These are phyloP conservation scores for Plasmodium vivax DNA, from an alignment of 169 alveolate species.

Conservation along the genomic window DNA sequence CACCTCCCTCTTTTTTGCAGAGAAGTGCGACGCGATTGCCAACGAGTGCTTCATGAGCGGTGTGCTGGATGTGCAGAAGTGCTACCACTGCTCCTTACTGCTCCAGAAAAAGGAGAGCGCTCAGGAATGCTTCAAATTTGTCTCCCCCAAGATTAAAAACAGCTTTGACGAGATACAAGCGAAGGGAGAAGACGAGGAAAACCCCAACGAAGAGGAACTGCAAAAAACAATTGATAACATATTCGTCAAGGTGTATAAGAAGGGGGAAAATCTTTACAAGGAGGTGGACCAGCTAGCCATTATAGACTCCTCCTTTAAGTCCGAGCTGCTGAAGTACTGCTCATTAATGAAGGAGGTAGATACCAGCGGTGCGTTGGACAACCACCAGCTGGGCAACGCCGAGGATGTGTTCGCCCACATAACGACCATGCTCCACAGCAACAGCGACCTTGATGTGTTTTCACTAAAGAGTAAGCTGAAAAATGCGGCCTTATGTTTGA, in stretches of 20 bases:
- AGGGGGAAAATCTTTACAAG: background rate
- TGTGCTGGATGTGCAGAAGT: background rate
- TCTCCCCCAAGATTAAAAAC: background rate
- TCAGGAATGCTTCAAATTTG: background rate
- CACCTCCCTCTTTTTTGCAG: background rate
- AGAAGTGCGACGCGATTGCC: background rate
- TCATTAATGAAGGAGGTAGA: background rate
- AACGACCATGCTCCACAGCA: background rate
- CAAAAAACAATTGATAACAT: background rate
- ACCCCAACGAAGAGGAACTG: background rate
- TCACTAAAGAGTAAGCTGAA: background rate
- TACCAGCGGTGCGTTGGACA: background rate
- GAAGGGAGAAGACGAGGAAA: background rate
- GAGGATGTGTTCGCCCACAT: background rate
- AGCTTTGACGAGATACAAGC: background rate
- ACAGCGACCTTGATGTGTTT: background rate
- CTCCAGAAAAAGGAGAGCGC: background rate
- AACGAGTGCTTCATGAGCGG: background rate
- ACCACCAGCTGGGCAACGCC: background rate
- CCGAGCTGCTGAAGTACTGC: background rate
- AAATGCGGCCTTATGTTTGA: slow-evolving; percentile 5
- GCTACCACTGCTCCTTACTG: background rate
- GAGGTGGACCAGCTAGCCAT: background rate
- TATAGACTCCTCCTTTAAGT: background rate
- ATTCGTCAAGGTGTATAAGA: background rate